These are phyloP conservation scores for Baeospora myosura DNA, from an alignment of 1,284 basidiomycete species.

Conservation along the genomic window DNA sequence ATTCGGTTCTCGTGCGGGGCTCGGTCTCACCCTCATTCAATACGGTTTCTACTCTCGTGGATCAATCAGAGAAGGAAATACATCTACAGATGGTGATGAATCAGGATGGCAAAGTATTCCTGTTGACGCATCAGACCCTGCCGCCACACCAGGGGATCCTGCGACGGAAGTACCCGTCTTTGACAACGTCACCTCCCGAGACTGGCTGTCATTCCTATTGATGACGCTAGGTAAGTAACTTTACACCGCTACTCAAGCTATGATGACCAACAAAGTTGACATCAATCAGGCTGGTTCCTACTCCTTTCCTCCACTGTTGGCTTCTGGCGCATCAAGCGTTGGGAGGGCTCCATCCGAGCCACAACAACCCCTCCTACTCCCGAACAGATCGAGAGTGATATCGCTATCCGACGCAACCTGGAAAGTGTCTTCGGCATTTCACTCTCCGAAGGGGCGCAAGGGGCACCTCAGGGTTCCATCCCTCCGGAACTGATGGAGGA, in stretches of 20 bases:
- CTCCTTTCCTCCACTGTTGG: slow-evolving; percentile 73
- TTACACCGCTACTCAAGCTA: slow-evolving; percentile 6
- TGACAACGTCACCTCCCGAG: slow-evolving; percentile 38
- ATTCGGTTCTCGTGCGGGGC: slow-evolving; percentile 87
- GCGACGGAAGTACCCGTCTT: slow-evolving; percentile 17
- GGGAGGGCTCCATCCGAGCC: slow-evolving; percentile 58
- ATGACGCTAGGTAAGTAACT: slow-evolving; percentile 69
- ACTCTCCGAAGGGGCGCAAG: slow-evolving; percentile 18
- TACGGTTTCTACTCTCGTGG: slow-evolving; percentile 70
- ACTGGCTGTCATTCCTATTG: slow-evolving; percentile 86
- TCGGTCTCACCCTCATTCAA: slow-evolving; percentile 92
- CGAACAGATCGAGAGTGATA: slow-evolving; percentile 41
- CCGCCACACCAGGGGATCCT: slow-evolving; percentile 8
- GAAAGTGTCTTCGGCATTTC: slow-evolving; percentile 40
- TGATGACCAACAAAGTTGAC: slow-evolving; percentile 2
- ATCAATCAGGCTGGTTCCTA: slow-evolving; percentile 74
- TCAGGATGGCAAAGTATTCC: slow-evolving; percentile 2
- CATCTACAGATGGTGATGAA: slow-evolving; percentile 3
- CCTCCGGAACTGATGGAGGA: slow-evolving; percentile 32
- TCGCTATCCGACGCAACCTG: slow-evolving; percentile 38
- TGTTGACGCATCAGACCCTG: slow-evolving; percentile 7
- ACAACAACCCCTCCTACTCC: slow-evolving; percentile 28
- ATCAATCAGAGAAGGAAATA: slow-evolving; percentile 1
- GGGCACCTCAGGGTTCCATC: slow-evolving; percentile 7
- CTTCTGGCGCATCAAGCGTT: slow-evolving; percentile 81